These are phyloP conservation scores for Leishmania tropica DNA, from an alignment of 208 protist genomes.

Conservation along the genomic window DNA sequence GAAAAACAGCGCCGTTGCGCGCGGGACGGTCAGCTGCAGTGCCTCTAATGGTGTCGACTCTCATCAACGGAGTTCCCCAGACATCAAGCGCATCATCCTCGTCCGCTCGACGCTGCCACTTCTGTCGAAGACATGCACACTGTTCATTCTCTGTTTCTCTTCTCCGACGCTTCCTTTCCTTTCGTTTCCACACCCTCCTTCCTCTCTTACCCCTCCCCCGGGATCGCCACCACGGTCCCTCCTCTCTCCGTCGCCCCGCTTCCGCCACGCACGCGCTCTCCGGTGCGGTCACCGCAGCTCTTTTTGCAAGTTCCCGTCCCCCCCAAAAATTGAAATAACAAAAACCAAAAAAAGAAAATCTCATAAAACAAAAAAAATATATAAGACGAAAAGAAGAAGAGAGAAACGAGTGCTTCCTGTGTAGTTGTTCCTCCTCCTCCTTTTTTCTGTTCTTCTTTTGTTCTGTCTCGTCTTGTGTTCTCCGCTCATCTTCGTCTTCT, in stretches of 20 bases:
- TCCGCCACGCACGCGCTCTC: not conserved
- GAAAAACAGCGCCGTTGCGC: not conserved
- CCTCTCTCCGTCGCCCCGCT: not conserved
- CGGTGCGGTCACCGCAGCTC: slow-evolving; percentile 14
- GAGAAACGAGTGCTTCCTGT: slow-evolving; percentile 5
- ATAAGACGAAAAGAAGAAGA: slow-evolving; percentile 8
- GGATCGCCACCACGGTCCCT: not conserved
- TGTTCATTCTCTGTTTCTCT: not conserved
- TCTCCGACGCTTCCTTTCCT: not conserved
- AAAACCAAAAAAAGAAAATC: slow-evolving; percentile 48
- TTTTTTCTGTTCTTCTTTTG: not conserved
- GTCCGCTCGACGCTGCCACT: no score
- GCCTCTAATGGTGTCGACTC: not conserved
- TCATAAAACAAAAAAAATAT: slow-evolving; percentile 29
- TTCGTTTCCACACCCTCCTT: not conserved
- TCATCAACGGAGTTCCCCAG: not conserved
- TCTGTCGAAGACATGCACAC: not conserved
- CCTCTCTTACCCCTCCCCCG: not conserved
- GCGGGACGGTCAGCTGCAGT: not conserved
- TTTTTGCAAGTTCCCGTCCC: slow-evolving; percentile 30
- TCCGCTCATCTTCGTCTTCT: not conserved
- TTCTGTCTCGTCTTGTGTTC: not conserved
- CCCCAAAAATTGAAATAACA: slow-evolving; percentile 47
- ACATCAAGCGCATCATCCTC: not conserved
- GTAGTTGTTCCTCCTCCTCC: not conserved